A percentile compares a stretch with the other conserved stretches of the same genome.
These are phyloP conservation scores for Cercophora sp. DNA, from an alignment of 495 filamentous ascomycete genomes.

Conservation along the genomic window DNA sequence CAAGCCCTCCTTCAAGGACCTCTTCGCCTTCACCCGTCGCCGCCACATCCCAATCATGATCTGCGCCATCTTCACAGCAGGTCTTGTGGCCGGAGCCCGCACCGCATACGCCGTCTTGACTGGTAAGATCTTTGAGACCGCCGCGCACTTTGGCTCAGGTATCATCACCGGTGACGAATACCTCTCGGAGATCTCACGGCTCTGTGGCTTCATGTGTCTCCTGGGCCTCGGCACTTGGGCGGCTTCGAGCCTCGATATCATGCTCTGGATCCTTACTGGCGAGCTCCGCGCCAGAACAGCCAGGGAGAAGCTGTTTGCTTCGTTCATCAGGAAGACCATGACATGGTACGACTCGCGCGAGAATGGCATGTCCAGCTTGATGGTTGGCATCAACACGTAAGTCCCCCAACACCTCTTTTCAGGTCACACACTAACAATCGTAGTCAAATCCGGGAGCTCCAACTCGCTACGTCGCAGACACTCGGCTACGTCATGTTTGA, in stretches of 20 bases:
- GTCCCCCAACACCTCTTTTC: no score
- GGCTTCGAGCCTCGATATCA: conserved; percentile 59
- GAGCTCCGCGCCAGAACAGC: conserved; percentile 71
- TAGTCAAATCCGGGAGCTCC: conserved; percentile 80
- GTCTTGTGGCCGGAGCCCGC: conserved; percentile 58
- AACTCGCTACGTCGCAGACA: conserved; percentile 72
- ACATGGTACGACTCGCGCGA: conserved; percentile 76
- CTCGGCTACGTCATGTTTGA: conserved; percentile 66
- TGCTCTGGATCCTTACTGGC: conserved; percentile 68
- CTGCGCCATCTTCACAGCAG: conserved; percentile 48
- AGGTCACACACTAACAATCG: no score
- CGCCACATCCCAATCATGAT: conserved; percentile 54
- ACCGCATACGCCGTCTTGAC: conserved; percentile 67
- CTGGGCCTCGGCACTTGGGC: conserved; percentile 64
- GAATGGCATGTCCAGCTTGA: conserved; percentile 67
- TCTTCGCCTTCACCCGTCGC: conserved; percentile 70
- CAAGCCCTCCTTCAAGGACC: conserved; percentile 32
- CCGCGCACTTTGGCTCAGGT: conserved; percentile 62
- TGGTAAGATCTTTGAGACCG: conserved; percentile 70
- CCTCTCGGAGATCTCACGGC: conserved; percentile 51
- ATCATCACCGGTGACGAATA: conserved; percentile 46
- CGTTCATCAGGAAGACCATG: conserved; percentile 66
- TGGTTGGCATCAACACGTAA: conserved; percentile 72
- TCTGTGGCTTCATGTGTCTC: conserved; percentile 53
- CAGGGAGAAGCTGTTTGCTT: conserved; percentile 60